Base-by-base conservation (phyloP, 2,329 filamentous ascomycete genomes). In the Ophiosphaerella korrae region DNA sequence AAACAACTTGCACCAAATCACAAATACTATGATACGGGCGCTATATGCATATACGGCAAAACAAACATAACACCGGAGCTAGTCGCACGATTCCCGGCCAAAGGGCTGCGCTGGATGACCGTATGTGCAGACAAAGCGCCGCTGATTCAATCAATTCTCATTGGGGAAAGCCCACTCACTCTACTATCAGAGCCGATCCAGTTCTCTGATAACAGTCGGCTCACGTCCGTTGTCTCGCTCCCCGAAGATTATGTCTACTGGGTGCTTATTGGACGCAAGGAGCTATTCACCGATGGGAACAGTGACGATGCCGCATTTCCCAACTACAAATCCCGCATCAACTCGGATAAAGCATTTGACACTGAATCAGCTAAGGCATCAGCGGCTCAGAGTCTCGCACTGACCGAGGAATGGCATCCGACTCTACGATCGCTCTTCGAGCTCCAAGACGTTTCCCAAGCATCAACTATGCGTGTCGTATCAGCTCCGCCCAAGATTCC, bases 31-130 rank as follows among this genome's bases (percentile, higher is more conserved):
- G 76, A 80, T 51, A 75, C 75, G 0, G 64, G 69, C 7, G 67
- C 68, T 13, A 61, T 73, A 9, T 69, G 70, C 23, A 65, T 78
- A 9, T 79, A 74, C 44, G 75, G 75, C 16, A 77, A 75, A 52
- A 77, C 75, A 1, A 61, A 64, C 2, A 33, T 75, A 21, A 72
- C 62, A 2, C 36, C 47, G 2, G 65, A 70, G 31, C 48, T 53
- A 12, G 18, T 49, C 3, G 39, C 43, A 11, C 41, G 46, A 0
- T 58, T 69, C 21, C 52, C 53, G 3, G 18, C 54, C 0, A 45
- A 55, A 7, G 55, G 55, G 9, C 49, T 52, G 7, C 58, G 53
- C 8, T 62, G 67, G 41, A 67, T 72, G 56, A 55, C 66, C 3
- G 23, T 68, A n/a, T 52, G 64, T 5, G 38, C 50, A 11, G 53